Evolutionary conservation across 768 basidiomycete genomes (phyloP).

Genomic region (Chlorophyllum brunneum): DNA sequence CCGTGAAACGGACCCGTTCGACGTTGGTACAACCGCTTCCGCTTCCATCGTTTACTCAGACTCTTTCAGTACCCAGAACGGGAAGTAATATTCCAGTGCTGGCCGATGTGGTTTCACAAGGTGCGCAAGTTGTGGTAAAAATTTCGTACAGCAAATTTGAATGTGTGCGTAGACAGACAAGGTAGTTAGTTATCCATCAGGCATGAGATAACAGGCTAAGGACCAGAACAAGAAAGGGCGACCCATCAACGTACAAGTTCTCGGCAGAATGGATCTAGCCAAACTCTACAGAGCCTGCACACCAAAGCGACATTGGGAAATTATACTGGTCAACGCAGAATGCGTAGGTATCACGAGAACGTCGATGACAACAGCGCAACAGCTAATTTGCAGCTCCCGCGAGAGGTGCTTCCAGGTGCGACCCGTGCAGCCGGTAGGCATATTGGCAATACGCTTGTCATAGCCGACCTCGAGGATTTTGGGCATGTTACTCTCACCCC

Average conservation of each 20-base stretch:
- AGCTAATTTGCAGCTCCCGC: slow-evolving; percentile 33
- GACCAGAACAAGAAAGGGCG: slow-evolving; percentile 54
- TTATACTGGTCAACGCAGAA: slow-evolving; percentile 62
- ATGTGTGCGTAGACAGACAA: slow-evolving; percentile 58
- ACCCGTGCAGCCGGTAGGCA: slow-evolving; percentile 47
- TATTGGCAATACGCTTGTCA: slow-evolving; percentile 53
- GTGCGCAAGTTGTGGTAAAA: slow-evolving; percentile 26
- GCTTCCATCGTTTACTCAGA: background rate
- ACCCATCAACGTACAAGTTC: slow-evolving; percentile 63
- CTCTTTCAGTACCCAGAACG: slow-evolving; percentile 61
- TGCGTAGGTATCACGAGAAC: slow-evolving; percentile 27
- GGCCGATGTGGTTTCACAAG: slow-evolving; percentile 82
- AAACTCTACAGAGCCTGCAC: slow-evolving; percentile 54
- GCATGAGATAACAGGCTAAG: background rate
- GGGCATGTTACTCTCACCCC: slow-evolving; percentile 36
- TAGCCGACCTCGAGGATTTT: slow-evolving; percentile 71
- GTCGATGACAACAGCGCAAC: background rate
- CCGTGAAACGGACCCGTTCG: slow-evolving; percentile 59
- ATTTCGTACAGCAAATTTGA: background rate
- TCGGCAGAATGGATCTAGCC: slow-evolving; percentile 55
- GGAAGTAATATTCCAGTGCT: slow-evolving; percentile 64
- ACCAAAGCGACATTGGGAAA: slow-evolving; percentile 61
- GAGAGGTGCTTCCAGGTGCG: slow-evolving; percentile 67
- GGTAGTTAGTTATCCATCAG: slow-evolving; percentile 28
- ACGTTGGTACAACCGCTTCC: slow-evolving; percentile 40